These are phyloP conservation scores for Candida frijolesensis DNA, from an alignment of 1,139 yeast genomes.

Conservation along the genomic window DNA sequence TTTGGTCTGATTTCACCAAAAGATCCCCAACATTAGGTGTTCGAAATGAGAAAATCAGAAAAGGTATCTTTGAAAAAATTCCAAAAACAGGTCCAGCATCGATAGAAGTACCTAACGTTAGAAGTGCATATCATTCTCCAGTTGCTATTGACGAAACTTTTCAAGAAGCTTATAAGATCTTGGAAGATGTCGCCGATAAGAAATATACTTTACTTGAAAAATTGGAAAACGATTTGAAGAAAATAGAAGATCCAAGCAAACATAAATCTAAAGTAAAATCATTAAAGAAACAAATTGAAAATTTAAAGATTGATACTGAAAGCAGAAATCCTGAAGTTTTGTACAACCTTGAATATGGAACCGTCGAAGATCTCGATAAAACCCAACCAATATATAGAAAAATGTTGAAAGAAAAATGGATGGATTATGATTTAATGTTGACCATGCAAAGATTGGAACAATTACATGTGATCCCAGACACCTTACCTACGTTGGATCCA, in stretches of 20 bases:
- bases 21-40: slow-evolving; percentile 45
- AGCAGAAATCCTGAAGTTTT: slow-evolving; percentile 78
- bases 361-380: slow-evolving; percentile 58
- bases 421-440: slow-evolving; percentile 63
- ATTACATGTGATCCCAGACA: slow-evolving; percentile 86
- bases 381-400: slow-evolving; percentile 78
- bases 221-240: slow-evolving; percentile 12
- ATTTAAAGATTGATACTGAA: slow-evolving; percentile 52
- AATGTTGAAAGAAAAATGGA: slow-evolving; percentile 72
- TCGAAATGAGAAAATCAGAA: slow-evolving; percentile 28
- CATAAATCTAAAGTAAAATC: slow-evolving; percentile 11
- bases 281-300: slow-evolving; percentile 21
- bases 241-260: slow-evolving; percentile 6
- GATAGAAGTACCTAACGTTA: slow-evolving; percentile 19
- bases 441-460: slow-evolving; percentile 90
- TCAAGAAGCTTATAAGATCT: slow-evolving; percentile 61
- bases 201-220: slow-evolving; percentile 24
- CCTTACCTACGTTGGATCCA: slow-evolving; percentile 88
- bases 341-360: slow-evolving; percentile 55
- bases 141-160: slow-evolving; percentile 71
- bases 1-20: slow-evolving; percentile 50
- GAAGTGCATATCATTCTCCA: slow-evolving; percentile 61
- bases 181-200: slow-evolving; percentile 47
- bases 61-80: slow-evolving; percentile 37
- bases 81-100: slow-evolving; percentile 35